Evolutionary conservation across 495 filamentous ascomycete genomes (phyloP).

Genomic region (Penicillium diatomitis): DNA sequence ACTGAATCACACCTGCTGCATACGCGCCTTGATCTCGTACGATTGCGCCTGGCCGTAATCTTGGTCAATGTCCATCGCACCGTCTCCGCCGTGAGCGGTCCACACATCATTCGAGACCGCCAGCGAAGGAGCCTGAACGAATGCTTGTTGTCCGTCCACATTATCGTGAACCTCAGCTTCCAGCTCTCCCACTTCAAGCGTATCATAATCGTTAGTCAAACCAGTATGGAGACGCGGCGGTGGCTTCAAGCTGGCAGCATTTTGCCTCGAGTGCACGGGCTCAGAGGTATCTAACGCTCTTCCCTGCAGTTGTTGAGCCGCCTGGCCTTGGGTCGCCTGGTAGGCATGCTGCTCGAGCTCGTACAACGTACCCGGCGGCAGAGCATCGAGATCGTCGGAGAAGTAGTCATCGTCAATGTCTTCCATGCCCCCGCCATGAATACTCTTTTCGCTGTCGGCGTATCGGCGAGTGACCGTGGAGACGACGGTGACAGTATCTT

Average conservation of each 20-base stretch:
- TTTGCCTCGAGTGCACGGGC: slow-evolving; percentile 1
- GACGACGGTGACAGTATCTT: background rate
- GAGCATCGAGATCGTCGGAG: slow-evolving; percentile 53
- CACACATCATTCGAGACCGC: background rate
- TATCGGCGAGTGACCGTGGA: background rate
- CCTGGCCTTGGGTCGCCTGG: slow-evolving; percentile 38
- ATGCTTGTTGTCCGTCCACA: slow-evolving; percentile 22
- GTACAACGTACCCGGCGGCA: slow-evolving; percentile 42
- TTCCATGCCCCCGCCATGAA: slow-evolving; percentile 51
- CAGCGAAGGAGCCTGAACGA: slow-evolving; percentile 12
- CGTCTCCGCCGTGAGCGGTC: slow-evolving; percentile 6
- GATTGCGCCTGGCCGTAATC: slow-evolving; percentile 15
- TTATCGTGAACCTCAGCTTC: slow-evolving; percentile 44
- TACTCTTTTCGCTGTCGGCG: slow-evolving; percentile 3
- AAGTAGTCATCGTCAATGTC: slow-evolving; percentile 54
- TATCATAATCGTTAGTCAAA: slow-evolving; percentile 43
- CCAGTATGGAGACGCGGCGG: slow-evolving; percentile 29
- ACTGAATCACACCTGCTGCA: slow-evolving; percentile 20
- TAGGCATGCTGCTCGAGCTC: slow-evolving; percentile 49
- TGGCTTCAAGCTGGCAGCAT: slow-evolving; percentile 15
- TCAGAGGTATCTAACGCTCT: background rate
- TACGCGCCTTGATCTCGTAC: slow-evolving; percentile 13
- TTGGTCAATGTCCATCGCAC: slow-evolving; percentile 25
- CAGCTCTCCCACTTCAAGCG: slow-evolving; percentile 47
- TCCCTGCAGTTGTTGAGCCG: slow-evolving; percentile 5